A percentile compares a stretch with the other conserved stretches of the same genome.
These are phyloP conservation scores for Macrocystidia cucumis DNA, from an alignment of 1,284 basidiomycete species.

Conservation along the genomic window DNA sequence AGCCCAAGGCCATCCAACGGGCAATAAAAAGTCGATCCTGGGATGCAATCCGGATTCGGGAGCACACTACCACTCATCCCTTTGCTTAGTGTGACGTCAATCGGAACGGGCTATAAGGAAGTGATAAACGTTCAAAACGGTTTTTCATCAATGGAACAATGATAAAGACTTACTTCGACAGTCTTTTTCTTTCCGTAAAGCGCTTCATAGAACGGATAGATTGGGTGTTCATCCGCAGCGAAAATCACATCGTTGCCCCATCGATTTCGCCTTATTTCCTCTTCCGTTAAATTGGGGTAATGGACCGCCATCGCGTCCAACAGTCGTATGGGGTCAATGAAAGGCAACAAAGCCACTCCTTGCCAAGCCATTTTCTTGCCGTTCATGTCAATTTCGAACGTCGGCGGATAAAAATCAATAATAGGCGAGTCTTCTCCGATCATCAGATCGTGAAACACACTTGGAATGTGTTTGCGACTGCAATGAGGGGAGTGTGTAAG, in stretches of 20 bases:
- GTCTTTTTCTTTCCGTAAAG: conserved; percentile 87
- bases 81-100: conserved; percentile 67
- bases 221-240: conserved; percentile 75
- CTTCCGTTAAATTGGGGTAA: conserved; percentile 71
- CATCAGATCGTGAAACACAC: conserved; percentile 87
- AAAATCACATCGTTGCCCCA: conserved; percentile 86
- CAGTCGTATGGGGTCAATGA: conserved; percentile 87
- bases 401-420: conserved; percentile 91
- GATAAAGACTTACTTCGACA: conserved; percentile 53
- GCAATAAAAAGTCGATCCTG: conserved; percentile 84
- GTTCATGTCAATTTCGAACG: conserved; percentile 99
- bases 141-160: conserved; percentile 3
- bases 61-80: conserved; percentile 80
- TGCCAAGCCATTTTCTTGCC: conserved; percentile 99
- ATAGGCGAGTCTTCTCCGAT: conserved; percentile 84
- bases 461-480: conserved; percentile 85
- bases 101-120: conserved; percentile 44
- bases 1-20: conserved; percentile 56
- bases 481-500: conserved; percentile 10
- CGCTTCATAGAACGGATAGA: conserved; percentile 84
- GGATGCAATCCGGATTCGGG: conserved; percentile 85
- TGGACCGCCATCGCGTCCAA: conserved; percentile 76
- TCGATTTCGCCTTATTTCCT: conserved; percentile 78
- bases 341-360: conserved; percentile 93
- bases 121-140: conserved; percentile 8